phyloP scores from a whole-genome alignment of 345 rosid genomes.

The Eucalyptus erythrocorys region DNA sequence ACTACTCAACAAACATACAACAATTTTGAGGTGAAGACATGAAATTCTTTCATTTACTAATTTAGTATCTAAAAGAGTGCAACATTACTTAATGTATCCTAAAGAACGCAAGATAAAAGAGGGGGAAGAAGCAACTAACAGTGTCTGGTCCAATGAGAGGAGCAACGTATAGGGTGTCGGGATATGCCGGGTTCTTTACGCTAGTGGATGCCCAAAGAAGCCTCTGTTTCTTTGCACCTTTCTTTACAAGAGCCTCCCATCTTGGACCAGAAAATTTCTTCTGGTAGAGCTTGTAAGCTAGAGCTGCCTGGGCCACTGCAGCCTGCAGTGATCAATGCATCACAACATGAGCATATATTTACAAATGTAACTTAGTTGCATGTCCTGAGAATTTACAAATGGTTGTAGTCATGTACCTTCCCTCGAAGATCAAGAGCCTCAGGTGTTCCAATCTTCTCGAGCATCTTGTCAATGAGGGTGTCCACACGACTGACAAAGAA shows the following conservation, averaged over 20 bases:
- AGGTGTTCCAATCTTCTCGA: constrained; percentile 84
- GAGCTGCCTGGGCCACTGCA: constrained; percentile 94
- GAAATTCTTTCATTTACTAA: neutral
- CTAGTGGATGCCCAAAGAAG: constrained; percentile 96
- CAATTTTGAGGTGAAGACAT: neutral
- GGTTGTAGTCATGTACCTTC: constrained; percentile 35
- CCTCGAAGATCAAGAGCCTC: constrained; percentile 97
- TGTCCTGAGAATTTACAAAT: neutral
- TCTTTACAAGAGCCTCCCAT: constrained; percentile 91
- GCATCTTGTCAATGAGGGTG: constrained; percentile 91
- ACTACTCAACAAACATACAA: neutral
- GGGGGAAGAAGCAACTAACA: constrained; percentile 17
- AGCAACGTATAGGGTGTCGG: constrained; percentile 76
- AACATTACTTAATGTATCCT: neutral
- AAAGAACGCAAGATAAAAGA: neutral
- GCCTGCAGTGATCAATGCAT: constrained; percentile 36
- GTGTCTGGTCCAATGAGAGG: constrained; percentile 98
- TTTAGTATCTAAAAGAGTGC: neutral
- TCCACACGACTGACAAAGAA: constrained; percentile 98
- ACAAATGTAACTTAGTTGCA: neutral
- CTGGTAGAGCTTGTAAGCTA: constrained; percentile 92
- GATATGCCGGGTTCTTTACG: constrained; percentile 94
- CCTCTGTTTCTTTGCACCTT: constrained; percentile 98
- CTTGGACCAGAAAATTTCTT: constrained; percentile 97
- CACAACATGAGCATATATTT: neutral